Percentiles rank a stretch among this genome's conserved stretches.
Evolutionary conservation across 495 filamentous ascomycete species (phyloP).

Genomic region (Podospora bellae-mahoneyi): DNA sequence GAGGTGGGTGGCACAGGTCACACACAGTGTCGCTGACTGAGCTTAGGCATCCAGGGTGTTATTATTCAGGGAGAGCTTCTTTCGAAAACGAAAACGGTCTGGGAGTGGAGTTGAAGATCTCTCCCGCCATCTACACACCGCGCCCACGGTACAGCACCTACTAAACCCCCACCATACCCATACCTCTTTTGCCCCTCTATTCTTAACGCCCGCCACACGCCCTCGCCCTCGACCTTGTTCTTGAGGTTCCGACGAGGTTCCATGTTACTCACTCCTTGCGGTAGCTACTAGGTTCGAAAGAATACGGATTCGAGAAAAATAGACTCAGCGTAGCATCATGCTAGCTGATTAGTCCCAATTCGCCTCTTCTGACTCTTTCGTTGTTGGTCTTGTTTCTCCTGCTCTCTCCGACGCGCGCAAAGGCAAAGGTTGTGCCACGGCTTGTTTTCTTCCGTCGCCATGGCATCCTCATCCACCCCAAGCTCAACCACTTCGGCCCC

Average conservation of each 20-base stretch:
- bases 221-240: background rate
- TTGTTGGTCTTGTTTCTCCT: background rate
- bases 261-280: background rate
- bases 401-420: background rate
- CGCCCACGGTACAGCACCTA: background rate
- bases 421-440: background rate
- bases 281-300: background rate
- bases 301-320: background rate
- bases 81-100: slow-evolving; percentile 7
- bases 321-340: background rate
- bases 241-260: background rate
- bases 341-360: background rate
- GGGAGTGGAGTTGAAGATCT: background rate
- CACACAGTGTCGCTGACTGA: background rate
- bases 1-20: background rate
- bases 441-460: background rate
- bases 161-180: background rate
- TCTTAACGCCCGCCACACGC: background rate
- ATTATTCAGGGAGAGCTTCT: background rate
- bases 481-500: slow-evolving; percentile 2
- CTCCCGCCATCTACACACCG: background rate
- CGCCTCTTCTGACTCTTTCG: background rate
- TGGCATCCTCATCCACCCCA: slow-evolving; percentile 11
- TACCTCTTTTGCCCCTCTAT: background rate
- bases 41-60: background rate